Base-by-base conservation (phyloP, 306 rosid species). In the Malus asiatica region DNA sequence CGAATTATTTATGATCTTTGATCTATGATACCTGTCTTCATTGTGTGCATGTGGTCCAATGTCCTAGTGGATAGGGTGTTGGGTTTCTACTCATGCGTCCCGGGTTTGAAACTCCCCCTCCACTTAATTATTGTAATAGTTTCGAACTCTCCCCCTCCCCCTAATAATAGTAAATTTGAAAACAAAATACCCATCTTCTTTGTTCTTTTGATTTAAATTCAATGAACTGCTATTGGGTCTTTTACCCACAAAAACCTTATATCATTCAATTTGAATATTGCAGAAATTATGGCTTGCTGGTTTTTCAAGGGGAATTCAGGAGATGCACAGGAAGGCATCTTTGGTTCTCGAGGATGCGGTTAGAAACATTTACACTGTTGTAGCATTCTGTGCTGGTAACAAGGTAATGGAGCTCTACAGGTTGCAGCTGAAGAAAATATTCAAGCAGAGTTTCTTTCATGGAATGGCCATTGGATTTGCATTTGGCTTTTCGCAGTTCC, bases 221-320 rank as follows among this genome's bases (percentile, higher is more conserved):
- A 15, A 29, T 71, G 64, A 44, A 32, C 22, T 25, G 3, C 48
- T 52, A 40, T 15, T 30, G 35, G 70, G 38, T 15, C 38, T 69
- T 22, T 10, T 33, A 8, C 23, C 61, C n/a, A 52, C 20, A 29
- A 66, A 8, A 29, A 23, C 61, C 58, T 78, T 29, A 71, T 76
- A 46, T 48, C 52, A 72, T 71, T 38, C 55, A 74, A n/a, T 48
- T 75, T 84, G 35, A 83, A 85, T 71, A 62, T 83, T 79, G 86
- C 92, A 96, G 99, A 96, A 92, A 86, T 78, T 96, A 76, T 96
- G 99, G 99, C 98, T 96, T 77, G 98, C 96, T 82, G 99, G 99
- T 71, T 96, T 96, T 86, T 96, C 99, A 20, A 90, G 96, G 86
- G 99, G 99, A 55, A 96, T 96, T 73, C 99, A 96, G 91, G 99